Percentiles rank a stretch among this genome's conserved stretches.
These are phyloP conservation scores for Trifolium pratense DNA, from an alignment of 306 rosid genomes.

Conservation along the genomic window DNA sequence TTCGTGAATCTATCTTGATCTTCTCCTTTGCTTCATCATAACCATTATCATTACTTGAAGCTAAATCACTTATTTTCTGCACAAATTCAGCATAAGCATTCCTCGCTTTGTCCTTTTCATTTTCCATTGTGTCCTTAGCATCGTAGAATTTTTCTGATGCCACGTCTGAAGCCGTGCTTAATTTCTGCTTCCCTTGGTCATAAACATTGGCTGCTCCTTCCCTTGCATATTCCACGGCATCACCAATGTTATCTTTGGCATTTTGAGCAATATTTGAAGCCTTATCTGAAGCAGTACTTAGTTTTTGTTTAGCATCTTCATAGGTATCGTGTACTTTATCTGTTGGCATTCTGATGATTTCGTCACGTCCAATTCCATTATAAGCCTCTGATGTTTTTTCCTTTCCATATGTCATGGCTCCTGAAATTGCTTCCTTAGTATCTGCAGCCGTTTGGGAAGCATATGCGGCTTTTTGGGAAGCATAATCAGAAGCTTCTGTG, in stretches of 20 bases:
- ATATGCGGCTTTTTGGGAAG: slow-evolving; percentile 41
- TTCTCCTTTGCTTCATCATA: slow-evolving; percentile 28
- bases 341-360: slow-evolving; percentile 43
- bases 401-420: slow-evolving; percentile 33
- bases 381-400: slow-evolving; percentile 21
- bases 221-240: background rate
- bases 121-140: slow-evolving; percentile 11
- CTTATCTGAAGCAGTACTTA: slow-evolving; percentile 35
- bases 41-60: background rate
- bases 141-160: slow-evolving; percentile 37
- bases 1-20: slow-evolving; percentile 27
- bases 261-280: slow-evolving; percentile 30
- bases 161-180: background rate
- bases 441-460: slow-evolving; percentile 42
- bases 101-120: slow-evolving; percentile 36
- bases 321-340: slow-evolving; percentile 31
- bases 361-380: slow-evolving; percentile 6
- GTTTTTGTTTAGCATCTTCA: slow-evolving; percentile 34
- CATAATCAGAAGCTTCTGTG: slow-evolving; percentile 49
- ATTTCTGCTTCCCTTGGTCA: background rate
- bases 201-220: background rate
- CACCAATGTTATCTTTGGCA: background rate
- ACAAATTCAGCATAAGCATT: slow-evolving; percentile 24
- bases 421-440: slow-evolving; percentile 39
- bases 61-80: background rate